Conservation (phyloP, 2,329 filamentous ascomycete genomes). For the Pseudogymnoascus sp. region DNA sequence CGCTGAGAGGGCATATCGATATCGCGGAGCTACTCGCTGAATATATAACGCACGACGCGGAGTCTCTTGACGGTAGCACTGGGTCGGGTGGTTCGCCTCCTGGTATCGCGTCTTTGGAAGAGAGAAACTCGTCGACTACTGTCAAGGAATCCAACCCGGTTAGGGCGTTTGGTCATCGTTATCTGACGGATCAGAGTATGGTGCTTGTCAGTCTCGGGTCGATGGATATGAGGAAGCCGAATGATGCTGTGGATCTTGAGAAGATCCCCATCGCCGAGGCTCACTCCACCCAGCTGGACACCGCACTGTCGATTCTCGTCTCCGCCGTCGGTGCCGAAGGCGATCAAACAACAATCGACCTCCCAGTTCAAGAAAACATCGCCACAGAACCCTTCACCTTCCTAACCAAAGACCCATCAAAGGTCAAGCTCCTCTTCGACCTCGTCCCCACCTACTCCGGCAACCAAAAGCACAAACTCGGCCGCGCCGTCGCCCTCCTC, state of each 20-base stretch:
- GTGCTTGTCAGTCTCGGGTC: conserved; percentile 87
- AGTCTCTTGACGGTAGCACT: conserved; percentile 18
- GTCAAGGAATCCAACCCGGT: conserved; percentile 62
- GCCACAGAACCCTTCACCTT: conserved; percentile 91
- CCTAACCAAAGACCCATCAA: conserved; percentile 64
- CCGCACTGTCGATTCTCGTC: conserved; percentile 82
- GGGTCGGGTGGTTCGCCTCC: conserved; percentile 34
- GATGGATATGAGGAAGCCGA: conserved; percentile 82
- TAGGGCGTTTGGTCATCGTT: conserved; percentile 93
- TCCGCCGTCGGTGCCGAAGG: conserved; percentile 77
- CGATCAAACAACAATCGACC: conserved; percentile 80
- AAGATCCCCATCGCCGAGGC: conserved; percentile 79
- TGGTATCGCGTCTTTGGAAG: conserved; percentile 52
- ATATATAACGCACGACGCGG: conserved; percentile 19
- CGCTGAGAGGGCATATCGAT: conserved; percentile 75
- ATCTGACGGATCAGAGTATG: conserved; percentile 80
- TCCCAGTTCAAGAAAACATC: conserved; percentile 89
- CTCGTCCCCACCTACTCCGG: conserved; percentile 93
- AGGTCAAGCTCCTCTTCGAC: conserved; percentile 87
- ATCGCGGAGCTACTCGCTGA: conserved; percentile 63
- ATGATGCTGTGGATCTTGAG: conserved; percentile 76
- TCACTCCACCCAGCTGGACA: conserved; percentile 88
- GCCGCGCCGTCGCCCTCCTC: conserved; percentile 78
- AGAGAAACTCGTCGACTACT: conserved; percentile 39
- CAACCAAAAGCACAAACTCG: conserved; percentile 78